Evolutionary conservation across 805 yeast genomes (phyloP), one percentile per base, ranked within the genome.

Genomic region (Lachancea sp.): DNA sequence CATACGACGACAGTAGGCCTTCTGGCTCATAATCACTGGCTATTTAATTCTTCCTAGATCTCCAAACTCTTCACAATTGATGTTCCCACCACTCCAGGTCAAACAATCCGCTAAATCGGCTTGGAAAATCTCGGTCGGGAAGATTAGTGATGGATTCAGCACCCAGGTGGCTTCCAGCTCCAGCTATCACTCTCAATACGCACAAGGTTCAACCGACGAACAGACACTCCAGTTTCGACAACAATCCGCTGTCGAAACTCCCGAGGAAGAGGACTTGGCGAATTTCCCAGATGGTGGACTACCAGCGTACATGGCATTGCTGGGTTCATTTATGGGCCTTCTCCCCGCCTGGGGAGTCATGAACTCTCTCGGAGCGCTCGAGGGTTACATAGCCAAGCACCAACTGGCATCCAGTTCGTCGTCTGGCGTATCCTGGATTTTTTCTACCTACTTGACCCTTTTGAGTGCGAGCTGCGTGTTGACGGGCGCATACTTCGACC

Each of bases 331-430:
- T 46, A 56, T 76, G 42, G 86, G 86, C 0, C 60, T 77, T 17
- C 54, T 75, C 4, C 78, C 80, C 1, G 72, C 71, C 5, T 72
- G 78, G 46, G 87, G 89, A 2, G 54, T 77, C 31, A 61, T 77
- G 43, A 79, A 79, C 47, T 67, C 83, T 0, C 65, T 77, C 18
- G 87, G 89, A 48, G 83, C 82, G 2, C 69, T 81, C 31, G 80
- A 81, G 60, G 71, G 82, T 0, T 78, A 80, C 49, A 71, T 81
- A 6, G 68, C 68, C 1, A 46, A 52, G 35, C 55, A 81, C 60
- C 88, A 81, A 58, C 60, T 81, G 50, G 68, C 65, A 0, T 48
- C 65, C 23, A 68, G 69, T 1, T 60, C 72, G 6, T 66, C 76
- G 0, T 69, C 82, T 1, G 65, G 75, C 0, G 67, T 76, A 2